A percentile compares a stretch with the other conserved stretches of the same genome.
phyloP scores from a whole-genome alignment of 2,329 filamentous ascomycete genomes.

The Didymosphaeria variabile region DNA sequence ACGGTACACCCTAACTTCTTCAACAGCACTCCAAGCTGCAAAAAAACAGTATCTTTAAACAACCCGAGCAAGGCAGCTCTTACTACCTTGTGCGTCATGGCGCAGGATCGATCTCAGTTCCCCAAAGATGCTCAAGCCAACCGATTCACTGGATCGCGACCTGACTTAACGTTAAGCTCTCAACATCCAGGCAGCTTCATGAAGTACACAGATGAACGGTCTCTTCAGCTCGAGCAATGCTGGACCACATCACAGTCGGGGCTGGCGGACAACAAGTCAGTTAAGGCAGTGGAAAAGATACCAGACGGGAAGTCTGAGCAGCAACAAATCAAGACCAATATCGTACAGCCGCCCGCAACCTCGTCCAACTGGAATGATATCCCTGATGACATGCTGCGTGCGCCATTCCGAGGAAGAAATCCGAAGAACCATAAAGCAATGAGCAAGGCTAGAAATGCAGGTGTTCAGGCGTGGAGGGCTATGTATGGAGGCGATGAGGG shows the following conservation, averaged over 20 bases:
- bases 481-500: not conserved
- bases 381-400: not conserved
- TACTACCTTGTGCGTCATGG: not conserved
- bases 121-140: not conserved
- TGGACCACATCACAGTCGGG: not conserved
- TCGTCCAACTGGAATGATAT: not conserved
- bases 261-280: not conserved
- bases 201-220: not conserved
- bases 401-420: not conserved
- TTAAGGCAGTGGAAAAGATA: not conserved
- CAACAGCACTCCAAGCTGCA: not conserved
- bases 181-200: not conserved
- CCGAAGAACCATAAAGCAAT: not conserved
- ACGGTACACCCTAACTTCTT: not conserved
- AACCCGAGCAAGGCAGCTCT: too few species aligned
- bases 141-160: not conserved
- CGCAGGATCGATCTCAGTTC: not conserved
- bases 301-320: not conserved
- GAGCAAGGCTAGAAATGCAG: not conserved
- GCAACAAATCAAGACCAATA: not conserved
- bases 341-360: not conserved
- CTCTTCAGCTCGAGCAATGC: not conserved
- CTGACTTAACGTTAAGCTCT: not conserved
- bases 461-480: not conserved
- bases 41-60: too few species aligned